These are phyloP conservation scores for Phycomyces nitens DNA, from an alignment of 192 early-diverging fungal genomes.

Conservation along the genomic window DNA sequence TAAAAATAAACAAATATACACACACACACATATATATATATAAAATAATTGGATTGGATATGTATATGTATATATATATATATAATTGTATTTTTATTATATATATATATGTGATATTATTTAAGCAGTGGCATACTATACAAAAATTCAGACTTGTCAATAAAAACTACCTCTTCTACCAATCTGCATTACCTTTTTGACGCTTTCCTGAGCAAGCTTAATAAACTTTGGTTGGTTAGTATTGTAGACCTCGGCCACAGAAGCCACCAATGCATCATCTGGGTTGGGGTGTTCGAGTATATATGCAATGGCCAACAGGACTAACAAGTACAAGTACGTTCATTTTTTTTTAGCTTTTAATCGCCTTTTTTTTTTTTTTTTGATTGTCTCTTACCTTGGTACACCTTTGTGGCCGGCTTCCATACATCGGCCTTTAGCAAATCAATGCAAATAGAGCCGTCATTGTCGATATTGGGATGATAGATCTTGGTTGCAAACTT, in stretches of 20 bases:
- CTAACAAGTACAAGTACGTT: too few species aligned
- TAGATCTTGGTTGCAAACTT: constrained; percentile 78
- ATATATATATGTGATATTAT: too few species aligned
- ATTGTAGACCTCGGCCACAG: constrained; percentile 71
- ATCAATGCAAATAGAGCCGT: constrained; percentile 74
- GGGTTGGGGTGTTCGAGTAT: constrained; percentile 76
- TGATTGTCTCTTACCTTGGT: constrained; percentile 43
- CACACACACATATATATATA: too few species aligned
- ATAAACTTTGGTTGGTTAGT: constrained; percentile 58
- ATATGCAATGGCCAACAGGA: constrained; percentile 58
- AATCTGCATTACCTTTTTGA: constrained; percentile 68
- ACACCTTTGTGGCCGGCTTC: constrained; percentile 77
- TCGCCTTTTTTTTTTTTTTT: neutral
- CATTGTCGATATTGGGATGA: constrained; percentile 72
- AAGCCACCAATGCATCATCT: constrained; percentile 74
- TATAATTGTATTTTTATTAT: too few species aligned
- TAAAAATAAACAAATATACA: too few species aligned
- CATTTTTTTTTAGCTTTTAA: neutral
- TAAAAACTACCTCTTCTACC: too few species aligned
- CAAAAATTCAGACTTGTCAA: too few species aligned
- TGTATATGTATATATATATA: too few species aligned
- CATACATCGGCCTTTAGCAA: constrained; percentile 77
- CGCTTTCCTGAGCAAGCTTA: constrained; percentile 70
- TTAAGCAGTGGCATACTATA: too few species aligned
- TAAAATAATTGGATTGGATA: too few species aligned